Conservation (phyloP, 2,329 filamentous ascomycete species). For the Alternaria gaisen region DNA sequence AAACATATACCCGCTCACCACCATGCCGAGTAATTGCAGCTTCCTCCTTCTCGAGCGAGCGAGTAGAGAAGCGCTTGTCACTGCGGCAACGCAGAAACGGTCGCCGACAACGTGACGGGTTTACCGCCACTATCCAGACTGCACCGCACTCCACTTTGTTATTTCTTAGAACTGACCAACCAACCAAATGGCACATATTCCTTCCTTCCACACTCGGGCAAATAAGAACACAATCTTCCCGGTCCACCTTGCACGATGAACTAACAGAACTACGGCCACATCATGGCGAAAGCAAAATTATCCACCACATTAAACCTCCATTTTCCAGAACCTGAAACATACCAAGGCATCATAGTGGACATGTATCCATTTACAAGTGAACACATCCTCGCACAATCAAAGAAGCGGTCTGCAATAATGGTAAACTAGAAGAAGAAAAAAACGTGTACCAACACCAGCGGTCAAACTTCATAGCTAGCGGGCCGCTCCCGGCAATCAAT, state of each 20-base stretch:
- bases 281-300: not conserved
- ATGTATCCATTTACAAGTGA: not conserved
- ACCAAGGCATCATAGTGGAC: not conserved
- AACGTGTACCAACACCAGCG: constrained; percentile 9
- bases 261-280: not conserved
- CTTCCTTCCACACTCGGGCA: not conserved
- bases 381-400: constrained; percentile 3
- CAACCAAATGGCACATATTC: not conserved
- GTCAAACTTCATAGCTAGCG: not conserved
- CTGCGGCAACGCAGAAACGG: constrained; percentile 14
- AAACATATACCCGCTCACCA: constrained; percentile 10
- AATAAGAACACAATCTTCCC: not conserved
- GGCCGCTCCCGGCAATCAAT: constrained; percentile 8
- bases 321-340: not conserved
- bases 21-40: constrained; percentile 7
- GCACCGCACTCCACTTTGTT: not conserved
- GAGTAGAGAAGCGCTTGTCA: constrained; percentile 14
- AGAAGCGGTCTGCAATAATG: constrained; percentile 1
- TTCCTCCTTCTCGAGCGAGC: constrained; percentile 5
- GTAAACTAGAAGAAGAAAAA: not conserved
- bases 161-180: not conserved
- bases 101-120: constrained; percentile 8
- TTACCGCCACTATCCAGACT: constrained; percentile 11
- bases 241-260: not conserved
- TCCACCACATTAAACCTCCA: constrained; percentile 3